Conservation (phyloP, 306 rosid species). For the Cicer arietinum region DNA sequence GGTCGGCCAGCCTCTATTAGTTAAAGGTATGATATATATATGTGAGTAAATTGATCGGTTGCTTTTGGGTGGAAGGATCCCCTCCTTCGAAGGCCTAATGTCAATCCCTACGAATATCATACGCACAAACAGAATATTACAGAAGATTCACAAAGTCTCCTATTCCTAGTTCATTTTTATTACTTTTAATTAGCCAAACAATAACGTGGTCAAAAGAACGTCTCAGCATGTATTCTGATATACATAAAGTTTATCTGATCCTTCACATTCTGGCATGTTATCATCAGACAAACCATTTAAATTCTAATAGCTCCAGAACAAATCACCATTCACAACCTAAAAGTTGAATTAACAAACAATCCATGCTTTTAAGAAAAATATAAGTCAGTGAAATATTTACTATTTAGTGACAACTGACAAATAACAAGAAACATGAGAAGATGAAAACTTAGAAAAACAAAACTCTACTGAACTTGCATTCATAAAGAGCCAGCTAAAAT, state of each 20-base stretch:
- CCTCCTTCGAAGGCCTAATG: too few relatives aligned
- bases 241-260: not conserved
- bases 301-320: conserved; percentile 3
- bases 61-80: not conserved
- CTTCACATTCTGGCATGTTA: not conserved
- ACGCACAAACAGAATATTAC: too few relatives aligned
- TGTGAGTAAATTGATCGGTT: not conserved
- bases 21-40: not conserved
- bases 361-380: not conserved
- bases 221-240: not conserved
- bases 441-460: conserved; percentile 9
- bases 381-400: not conserved
- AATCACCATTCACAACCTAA: conserved; percentile 5
- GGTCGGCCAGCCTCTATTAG: not conserved
- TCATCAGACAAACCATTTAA: conserved; percentile 19
- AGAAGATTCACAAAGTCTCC: not conserved
- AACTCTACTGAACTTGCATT: not conserved
- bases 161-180: not conserved
- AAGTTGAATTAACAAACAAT: not conserved
- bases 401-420: not conserved
- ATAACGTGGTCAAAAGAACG: not conserved
- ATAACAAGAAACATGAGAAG: not conserved
- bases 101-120: too few relatives aligned
- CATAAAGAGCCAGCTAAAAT: conserved; percentile 17
- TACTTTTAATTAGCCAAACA: not conserved